Evolutionary conservation across 805 yeast species (phyloP).

Genomic region (Pichia nanzhaoensis): DNA sequence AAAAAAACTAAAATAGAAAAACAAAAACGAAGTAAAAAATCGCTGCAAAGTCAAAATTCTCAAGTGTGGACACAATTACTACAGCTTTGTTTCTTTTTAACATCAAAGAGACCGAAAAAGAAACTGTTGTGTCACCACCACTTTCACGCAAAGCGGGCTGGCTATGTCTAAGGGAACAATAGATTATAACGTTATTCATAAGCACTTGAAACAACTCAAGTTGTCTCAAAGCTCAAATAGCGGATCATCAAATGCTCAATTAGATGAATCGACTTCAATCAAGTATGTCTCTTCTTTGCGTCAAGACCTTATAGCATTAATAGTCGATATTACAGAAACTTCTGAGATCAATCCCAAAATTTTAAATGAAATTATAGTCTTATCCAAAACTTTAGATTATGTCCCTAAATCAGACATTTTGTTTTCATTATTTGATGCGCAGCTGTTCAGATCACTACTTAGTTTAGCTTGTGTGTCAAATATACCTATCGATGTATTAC

Average conservation of each 20-base stretch:
- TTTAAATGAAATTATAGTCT: constrained; percentile 45
- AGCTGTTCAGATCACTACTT: constrained; percentile 20
- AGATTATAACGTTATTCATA: constrained; percentile 24
- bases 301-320: constrained; percentile 2
- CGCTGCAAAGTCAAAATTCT: too few relatives aligned
- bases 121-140: too few relatives aligned
- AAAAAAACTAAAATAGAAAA: too few relatives aligned
- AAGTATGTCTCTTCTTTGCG: constrained; percentile 18
- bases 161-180: neutral
- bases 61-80: too few relatives aligned
- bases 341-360: constrained; percentile 29
- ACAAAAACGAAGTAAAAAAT: too few relatives aligned
- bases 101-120: too few relatives aligned
- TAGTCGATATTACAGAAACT: neutral
- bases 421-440: constrained; percentile 18
- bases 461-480: constrained; percentile 16
- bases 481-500: constrained; percentile 22
- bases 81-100: too few relatives aligned
- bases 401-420: constrained; percentile 32
- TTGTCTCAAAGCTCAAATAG: neutral
- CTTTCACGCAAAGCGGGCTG: too few relatives aligned
- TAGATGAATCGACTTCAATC: constrained; percentile 21
- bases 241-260: neutral
- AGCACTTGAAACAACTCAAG: constrained; percentile 22
- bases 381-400: constrained; percentile 45